Evolutionary conservation across 2,329 filamentous ascomycete genomes (phyloP), one percentile per base, ranked within the genome.

Genomic region (Orbilia oligospora): DNA sequence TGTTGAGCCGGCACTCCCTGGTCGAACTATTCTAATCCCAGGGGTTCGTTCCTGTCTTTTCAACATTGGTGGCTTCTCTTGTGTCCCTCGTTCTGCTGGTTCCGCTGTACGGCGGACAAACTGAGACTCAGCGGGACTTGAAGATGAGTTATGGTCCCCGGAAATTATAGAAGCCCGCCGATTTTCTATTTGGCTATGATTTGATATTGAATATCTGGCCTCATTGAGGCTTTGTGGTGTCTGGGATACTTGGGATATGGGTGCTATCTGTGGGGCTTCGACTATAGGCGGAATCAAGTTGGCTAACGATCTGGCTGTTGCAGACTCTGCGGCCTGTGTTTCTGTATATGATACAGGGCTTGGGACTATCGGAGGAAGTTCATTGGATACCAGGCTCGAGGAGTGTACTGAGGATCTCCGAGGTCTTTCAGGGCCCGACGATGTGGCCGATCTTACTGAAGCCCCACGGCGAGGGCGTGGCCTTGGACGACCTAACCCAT

Each of bases 371-470:
- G 71, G 64, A 18, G 70, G 70, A 1, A 73, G 63, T 51, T 73
- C 70, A 41, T 36, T 67, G 5, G 63, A 20, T 33, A 27, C 22
- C 9, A 69, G 46, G 30, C 46, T 44, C 14, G 71, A 44, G 1
- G 71, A 75, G 18, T 75, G 71, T 36, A 33, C 71, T n/a, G 71
- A 75, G 6, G 56, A 61, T 48, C 71, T 63, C 48, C 71, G 64
- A 48, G 63, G 63, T 36, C 71, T 30, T 58, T 69, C 71, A 18
- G 53, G 64, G 22, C 63, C 64, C 22, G 63, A 51, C 0, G 71
- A 36, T 14, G 20, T 30, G 10, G 69, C 18, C 3, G 70, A 68
- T 44, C 49, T 64, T 27, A 53, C 36, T 16, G 71, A 75, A 12
- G 41, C 30, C 27, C 67, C 63, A 36, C 71, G 71, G 22, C 71